phyloP scores from a whole-genome alignment of 345 rosid genomes.

The Erucastrum elatum region DNA sequence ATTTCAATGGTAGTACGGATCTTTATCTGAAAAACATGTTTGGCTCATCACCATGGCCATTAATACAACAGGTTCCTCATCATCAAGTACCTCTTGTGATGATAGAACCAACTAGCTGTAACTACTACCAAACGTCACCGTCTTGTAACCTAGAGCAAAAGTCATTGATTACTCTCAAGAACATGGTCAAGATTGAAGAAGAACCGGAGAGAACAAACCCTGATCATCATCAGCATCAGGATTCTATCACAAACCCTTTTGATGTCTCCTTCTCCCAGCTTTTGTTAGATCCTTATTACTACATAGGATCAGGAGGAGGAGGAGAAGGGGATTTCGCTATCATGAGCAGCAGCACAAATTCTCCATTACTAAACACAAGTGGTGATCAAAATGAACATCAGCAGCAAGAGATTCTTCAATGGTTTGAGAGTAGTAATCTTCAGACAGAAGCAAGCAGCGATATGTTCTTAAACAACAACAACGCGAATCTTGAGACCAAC shows the following conservation, averaged over 20 bases:
- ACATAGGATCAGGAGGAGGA: slow-evolving; percentile 32
- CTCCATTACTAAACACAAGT: slow-evolving; percentile 40
- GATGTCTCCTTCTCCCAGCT: slow-evolving; percentile 41
- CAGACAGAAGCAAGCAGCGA: slow-evolving; percentile 36
- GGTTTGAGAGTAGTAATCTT: slow-evolving; percentile 35
- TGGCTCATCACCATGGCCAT: slow-evolving; percentile 48
- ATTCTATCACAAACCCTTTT: slow-evolving; percentile 28
- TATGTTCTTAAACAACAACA: slow-evolving; percentile 32
- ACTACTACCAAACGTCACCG: slow-evolving; percentile 27
- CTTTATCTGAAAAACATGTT: slow-evolving; percentile 39
- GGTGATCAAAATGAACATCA: slow-evolving; percentile 21
- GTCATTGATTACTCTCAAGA: slow-evolving; percentile 25
- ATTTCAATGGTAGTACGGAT: slow-evolving; percentile 32
- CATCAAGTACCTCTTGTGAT: slow-evolving; percentile 34
- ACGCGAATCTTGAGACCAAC: slow-evolving; percentile 30
- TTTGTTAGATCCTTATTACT: slow-evolving; percentile 32
- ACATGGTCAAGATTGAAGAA: slow-evolving; percentile 35
- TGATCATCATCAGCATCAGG: not conserved
- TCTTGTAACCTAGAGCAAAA: slow-evolving; percentile 30
- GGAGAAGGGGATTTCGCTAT: slow-evolving; percentile 30
- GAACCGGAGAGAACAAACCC: slow-evolving; percentile 24
- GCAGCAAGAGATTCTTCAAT: slow-evolving; percentile 42
- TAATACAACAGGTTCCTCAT: slow-evolving; percentile 26
- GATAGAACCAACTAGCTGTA: slow-evolving; percentile 31
- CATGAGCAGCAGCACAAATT: slow-evolving; percentile 38